Evolutionary conservation across 148 eudicot species (phyloP).

Genomic region (Amaranthus palmeri): DNA sequence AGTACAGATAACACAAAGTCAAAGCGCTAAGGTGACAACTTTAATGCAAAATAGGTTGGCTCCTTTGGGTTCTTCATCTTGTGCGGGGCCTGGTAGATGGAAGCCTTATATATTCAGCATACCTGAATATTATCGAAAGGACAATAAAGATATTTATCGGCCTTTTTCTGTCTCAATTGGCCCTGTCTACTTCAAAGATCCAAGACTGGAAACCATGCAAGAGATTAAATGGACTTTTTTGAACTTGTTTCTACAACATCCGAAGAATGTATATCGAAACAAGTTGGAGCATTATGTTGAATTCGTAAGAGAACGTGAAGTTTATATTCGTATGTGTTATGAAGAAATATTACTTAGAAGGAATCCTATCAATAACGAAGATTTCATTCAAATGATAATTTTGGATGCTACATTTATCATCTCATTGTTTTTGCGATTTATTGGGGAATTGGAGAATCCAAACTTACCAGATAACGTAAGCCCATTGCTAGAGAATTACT

Average conservation of each 20-base stretch:
- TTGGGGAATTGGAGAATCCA: not conserved
- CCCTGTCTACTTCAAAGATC: conserved; percentile 12
- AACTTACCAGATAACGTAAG: conserved; percentile 5
- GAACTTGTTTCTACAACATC: conserved; percentile 1
- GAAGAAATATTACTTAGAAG: conserved; percentile 3
- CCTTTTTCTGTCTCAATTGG: conserved; percentile 25
- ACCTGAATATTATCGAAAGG: conserved; percentile 15
- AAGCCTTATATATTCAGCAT: conserved; percentile 16
- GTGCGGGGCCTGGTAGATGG: too few species aligned
- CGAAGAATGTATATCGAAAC: too few species aligned
- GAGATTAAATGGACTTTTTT: conserved; percentile 19
- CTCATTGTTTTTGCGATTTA: conserved; percentile 7
- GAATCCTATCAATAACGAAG: not conserved
- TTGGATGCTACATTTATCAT: conserved; percentile 21
- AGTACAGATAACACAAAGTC: too few species aligned
- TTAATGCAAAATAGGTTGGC: too few species aligned
- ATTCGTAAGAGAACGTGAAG: not conserved
- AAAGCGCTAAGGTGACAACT: too few species aligned
- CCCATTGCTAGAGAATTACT: not conserved
- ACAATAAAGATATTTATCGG: conserved; percentile 8
- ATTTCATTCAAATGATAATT: conserved; percentile 19
- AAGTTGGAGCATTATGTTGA: not conserved
- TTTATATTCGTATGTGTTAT: not conserved
- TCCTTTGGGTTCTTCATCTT: too few species aligned
- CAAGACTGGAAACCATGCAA: not conserved